Base-by-base conservation (phyloP, 805 yeast genomes). In the Lipomyces lipofer region DNA sequence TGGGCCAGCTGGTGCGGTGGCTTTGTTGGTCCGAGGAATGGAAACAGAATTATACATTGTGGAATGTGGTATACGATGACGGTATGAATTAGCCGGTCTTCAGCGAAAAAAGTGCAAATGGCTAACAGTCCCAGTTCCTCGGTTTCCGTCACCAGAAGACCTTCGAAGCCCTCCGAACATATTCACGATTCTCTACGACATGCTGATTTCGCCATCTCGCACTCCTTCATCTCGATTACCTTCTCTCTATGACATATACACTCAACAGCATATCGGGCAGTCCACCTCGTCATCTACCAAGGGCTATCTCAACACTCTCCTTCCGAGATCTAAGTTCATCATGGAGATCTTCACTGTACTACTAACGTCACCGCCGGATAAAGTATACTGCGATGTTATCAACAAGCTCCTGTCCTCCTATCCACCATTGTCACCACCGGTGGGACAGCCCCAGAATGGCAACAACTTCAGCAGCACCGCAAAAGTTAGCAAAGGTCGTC, bases 1-100 rank as follows among this genome's bases (percentile, higher is more conserved):
- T 90, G n/a, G 73, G 83, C 0, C 85, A 84, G 60, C 66, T 87
- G 12, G 77, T 85, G 0, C 62, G 73, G 10, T 81, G 88, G 83
- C 79, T 85, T 81, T 83, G 86, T 4, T 87, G 96, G 95, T 79
- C 84, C 9, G 81, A 69, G 1, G 83, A 81, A 61, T 88, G 90
- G 66, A 56, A 35, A n/a, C 30, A 44, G 25, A 17, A 25, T 4
- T 58, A 58, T 22, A 42, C 27, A 7, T 49, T 21, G 9, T 50
- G 32, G n/a, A 39, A 32, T 24, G 71, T 69, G 60, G 61, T 70
- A 2, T 72, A 73, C 5, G 49, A 57, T 22, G 60, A 54, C 9
- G 42, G 60, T 51, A 28, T 13, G 43, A 42, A 25, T 9, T 5
- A 27, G 12, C 19, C n/a, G 4, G n/a, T n/a, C n/a, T n/a, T n/a